Evolutionary conservation across 2,329 filamentous ascomycete species (phyloP), one percentile per base, ranked within the genome.

Genomic region (Myriosclerotinia duriaeana): DNA sequence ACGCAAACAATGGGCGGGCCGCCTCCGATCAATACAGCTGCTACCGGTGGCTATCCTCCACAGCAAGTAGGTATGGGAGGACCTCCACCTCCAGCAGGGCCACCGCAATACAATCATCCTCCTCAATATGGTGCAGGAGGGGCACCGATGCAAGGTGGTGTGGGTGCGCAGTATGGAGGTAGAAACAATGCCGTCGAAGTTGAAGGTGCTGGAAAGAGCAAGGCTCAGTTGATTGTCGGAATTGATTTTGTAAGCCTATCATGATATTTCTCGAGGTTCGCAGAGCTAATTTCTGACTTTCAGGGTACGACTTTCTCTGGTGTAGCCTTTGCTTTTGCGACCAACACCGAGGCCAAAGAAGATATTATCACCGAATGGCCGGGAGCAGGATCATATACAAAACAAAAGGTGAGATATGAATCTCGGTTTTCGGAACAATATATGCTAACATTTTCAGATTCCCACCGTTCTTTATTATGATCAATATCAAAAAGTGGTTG

Each of bases 311-410:
- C 95, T 6, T 99, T 98, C 78, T 98, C 95, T 3, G 95, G 95
- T 77, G 94, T 98, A 70, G 95, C 95, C 46, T 99, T 97, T 76
- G 89, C 89, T 53, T 91, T 91, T 80, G 93, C 93, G 69, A 97
- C 94, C 68, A 97, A 97, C 80, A 96, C 94, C 73, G 93, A 97
- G 79, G 93, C 93, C 68, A 96, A 97, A 78, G 95, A 98, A 80
- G 94, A 98, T 78, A 98, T 98, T 74, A 99, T 99, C 74, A 96
- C 94, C 70, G 95, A 99, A 81, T 99, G 95, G 95, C 95, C 95
- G 36, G 95, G 95, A 73, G 93, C 95, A 46, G 95, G 95, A 72
- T 97, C 95, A 66, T 94, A 97, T 78, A 97, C 95, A 61, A 98
- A 98, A 81, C 95, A 99, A 81, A 99, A 99, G 89, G 94, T 96